These are phyloP conservation scores for Tylopilus plumbeoviolaceoides DNA, from an alignment of 768 basidiomycete genomes.

Conservation along the genomic window DNA sequence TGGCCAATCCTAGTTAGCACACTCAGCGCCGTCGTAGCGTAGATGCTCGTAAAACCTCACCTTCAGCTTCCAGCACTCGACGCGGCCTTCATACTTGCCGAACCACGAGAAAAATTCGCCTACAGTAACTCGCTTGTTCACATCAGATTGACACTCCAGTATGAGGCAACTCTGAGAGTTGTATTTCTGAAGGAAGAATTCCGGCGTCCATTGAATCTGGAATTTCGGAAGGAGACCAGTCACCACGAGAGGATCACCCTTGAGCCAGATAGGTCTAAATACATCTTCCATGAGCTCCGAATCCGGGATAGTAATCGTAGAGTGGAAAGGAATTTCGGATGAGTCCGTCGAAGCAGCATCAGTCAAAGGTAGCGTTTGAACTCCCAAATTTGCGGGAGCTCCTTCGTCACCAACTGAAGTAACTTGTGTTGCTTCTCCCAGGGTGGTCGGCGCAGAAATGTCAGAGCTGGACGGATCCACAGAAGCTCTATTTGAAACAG, in stretches of 20 bases:
- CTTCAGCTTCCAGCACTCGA: conserved; percentile 73
- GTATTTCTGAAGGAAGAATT: conserved; percentile 71
- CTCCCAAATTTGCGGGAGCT: not conserved
- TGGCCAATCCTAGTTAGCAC: conserved; percentile 77
- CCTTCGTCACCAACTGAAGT: conserved; percentile 8
- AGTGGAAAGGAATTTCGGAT: conserved; percentile 41
- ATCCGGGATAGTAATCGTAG: conserved; percentile 44
- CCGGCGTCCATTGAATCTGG: conserved; percentile 73
- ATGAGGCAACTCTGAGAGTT: conserved; percentile 63
- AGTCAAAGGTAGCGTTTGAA: conserved; percentile 5
- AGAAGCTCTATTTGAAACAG: conserved; percentile 10
- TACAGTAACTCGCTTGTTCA: conserved; percentile 59
- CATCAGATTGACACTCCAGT: conserved; percentile 77
- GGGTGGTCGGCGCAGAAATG: not conserved
- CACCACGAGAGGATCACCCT: conserved; percentile 77
- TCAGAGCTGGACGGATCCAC: conserved; percentile 7
- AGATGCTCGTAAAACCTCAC: conserved; percentile 32
- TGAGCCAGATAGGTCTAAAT: conserved; percentile 69
- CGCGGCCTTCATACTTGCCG: conserved; percentile 58
- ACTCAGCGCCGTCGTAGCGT: conserved; percentile 4
- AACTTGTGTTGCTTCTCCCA: conserved; percentile 9
- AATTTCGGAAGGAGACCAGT: conserved; percentile 61
- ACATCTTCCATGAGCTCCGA: conserved; percentile 50
- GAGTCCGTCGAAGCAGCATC: conserved; percentile 9
- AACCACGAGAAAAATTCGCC: conserved; percentile 78